phyloP scores from a whole-genome alignment of 164 flowering plant genomes.

The Vitis amurensis region DNA sequence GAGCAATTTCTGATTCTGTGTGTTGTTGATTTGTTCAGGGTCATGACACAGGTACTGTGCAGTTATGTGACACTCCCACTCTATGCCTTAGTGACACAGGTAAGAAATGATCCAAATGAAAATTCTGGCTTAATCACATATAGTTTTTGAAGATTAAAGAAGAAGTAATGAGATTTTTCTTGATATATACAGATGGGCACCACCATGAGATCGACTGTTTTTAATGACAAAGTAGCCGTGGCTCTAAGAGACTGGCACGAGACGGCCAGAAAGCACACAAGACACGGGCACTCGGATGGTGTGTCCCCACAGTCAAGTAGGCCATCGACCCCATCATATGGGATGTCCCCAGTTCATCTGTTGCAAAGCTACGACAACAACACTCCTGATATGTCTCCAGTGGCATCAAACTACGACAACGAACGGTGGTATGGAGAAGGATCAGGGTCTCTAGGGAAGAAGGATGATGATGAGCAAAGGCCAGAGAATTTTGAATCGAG shows the following conservation, averaged over 20 bases:
- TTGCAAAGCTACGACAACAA: slow-evolving; percentile 5
- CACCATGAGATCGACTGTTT: slow-evolving; percentile 24
- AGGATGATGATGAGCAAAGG: no score
- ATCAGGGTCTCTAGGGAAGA: no score
- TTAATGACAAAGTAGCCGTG: slow-evolving; percentile 21
- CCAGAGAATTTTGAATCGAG: no score
- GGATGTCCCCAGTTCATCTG: slow-evolving; percentile 20
- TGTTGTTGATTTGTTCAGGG: slow-evolving; percentile 27
- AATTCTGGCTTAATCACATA: background rate
- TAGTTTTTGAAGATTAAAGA: no score
- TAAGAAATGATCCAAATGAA: background rate
- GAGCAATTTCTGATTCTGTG: background rate
- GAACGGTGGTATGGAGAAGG: background rate
- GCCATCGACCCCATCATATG: slow-evolving; percentile 15
- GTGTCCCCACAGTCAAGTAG: slow-evolving; percentile 18
- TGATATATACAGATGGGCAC: slow-evolving; percentile 26
- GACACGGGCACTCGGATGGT: slow-evolving; percentile 1
- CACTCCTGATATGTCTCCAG: no score
- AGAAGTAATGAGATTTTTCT: background rate
- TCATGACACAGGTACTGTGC: slow-evolving; percentile 48
- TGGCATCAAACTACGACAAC: background rate
- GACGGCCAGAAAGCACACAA: slow-evolving; percentile 19
- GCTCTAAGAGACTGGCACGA: slow-evolving; percentile 21
- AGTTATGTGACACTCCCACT: slow-evolving; percentile 64
- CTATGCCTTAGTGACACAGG: slow-evolving; percentile 69